A percentile compares a stretch with the other conserved stretches of the same genome.
phyloP scores from a whole-genome alignment of 148 eudicot genomes.

The Agrostemma githago region DNA sequence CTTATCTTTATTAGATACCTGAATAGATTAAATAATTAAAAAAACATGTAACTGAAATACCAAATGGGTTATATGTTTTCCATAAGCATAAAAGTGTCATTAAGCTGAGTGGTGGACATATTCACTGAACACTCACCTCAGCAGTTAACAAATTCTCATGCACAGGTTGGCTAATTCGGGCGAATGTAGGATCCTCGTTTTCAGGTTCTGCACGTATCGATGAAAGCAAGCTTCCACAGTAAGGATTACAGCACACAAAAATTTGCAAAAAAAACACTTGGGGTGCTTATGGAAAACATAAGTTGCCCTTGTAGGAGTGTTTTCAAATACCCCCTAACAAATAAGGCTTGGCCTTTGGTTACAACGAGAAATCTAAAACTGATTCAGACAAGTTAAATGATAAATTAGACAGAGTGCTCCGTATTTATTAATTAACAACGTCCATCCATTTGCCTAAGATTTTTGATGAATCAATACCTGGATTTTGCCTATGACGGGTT shows the following conservation, averaged over 20 bases:
- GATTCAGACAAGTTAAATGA: not conserved
- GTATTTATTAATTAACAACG: not conserved
- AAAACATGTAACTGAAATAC: no score
- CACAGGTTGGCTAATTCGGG: constrained; percentile 55
- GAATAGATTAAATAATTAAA: constrained; percentile 18
- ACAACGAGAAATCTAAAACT: not conserved
- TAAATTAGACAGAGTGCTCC: not conserved
- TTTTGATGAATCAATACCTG: not conserved
- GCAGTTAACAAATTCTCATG: constrained; percentile 48
- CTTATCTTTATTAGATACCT: constrained; percentile 40
- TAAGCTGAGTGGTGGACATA: not conserved
- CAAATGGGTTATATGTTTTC: not conserved
- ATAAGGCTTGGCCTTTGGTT: not conserved
- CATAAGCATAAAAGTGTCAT: not conserved
- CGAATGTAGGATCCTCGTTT: constrained; percentile 53
- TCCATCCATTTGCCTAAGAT: not conserved
- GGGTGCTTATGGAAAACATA: not conserved
- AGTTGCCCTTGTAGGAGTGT: not conserved
- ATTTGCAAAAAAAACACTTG: no score
- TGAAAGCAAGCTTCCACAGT: not conserved
- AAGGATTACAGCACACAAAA: not conserved
- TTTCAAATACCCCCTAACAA: not conserved
- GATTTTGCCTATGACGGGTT: constrained; percentile 25
- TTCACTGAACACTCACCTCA: constrained; percentile 29
- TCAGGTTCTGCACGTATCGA: constrained; percentile 39